A percentile compares a stretch with the other conserved stretches of the same genome.
Evolutionary conservation across 78 protist species (phyloP).

Genomic region (Speleostelium caveatum): DNA sequence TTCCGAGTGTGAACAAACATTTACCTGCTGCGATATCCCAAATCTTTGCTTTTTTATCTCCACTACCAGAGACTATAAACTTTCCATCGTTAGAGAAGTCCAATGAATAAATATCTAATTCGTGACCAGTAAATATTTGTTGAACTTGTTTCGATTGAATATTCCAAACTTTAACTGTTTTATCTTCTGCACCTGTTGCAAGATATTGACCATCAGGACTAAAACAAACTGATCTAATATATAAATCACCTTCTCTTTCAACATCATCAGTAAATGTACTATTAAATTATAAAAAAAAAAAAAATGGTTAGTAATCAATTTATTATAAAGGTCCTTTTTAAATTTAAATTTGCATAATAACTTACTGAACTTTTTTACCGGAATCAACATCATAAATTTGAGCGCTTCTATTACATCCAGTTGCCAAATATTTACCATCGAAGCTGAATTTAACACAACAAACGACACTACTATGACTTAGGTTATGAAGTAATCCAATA

Average conservation of each 20-base stretch:
- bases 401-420: conserved; percentile 92
- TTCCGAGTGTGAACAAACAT: conserved; percentile 84
- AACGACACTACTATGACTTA: conserved; percentile 87
- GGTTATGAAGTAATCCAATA: conserved; percentile 75
- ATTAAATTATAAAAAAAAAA: not conserved
- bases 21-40: conserved; percentile 86
- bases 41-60: conserved; percentile 89
- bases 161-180: conserved; percentile 87
- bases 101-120: conserved; percentile 91
- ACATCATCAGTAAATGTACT: conserved; percentile 67
- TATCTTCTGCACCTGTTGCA: conserved; percentile 92
- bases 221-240: conserved; percentile 92
- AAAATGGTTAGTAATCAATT: not conserved
- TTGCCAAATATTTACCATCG: conserved; percentile 89
- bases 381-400: conserved; percentile 89
- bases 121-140: conserved; percentile 86
- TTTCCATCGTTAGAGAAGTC: conserved; percentile 90
- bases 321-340: not conserved
- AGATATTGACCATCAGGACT: conserved; percentile 89
- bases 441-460: conserved; percentile 91
- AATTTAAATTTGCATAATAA: not conserved
- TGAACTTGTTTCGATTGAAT: conserved; percentile 48
- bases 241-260: conserved; percentile 80
- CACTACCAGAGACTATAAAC: conserved; percentile 90
- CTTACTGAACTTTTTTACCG: conserved; percentile 85